Base-by-base conservation (phyloP, 176 grass and related monocot species). In the Zizania latifolia region DNA sequence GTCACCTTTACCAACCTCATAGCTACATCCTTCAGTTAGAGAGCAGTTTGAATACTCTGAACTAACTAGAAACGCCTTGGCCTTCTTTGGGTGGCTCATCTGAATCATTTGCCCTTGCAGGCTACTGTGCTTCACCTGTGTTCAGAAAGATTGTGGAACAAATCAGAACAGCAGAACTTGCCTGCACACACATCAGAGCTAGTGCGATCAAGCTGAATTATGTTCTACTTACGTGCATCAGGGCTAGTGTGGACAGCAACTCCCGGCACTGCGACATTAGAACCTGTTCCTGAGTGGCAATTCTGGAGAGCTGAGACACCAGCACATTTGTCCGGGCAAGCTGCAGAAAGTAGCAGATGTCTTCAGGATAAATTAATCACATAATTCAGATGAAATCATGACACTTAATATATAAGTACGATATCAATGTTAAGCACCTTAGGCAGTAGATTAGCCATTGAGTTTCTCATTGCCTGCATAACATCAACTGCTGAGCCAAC, bases 391-490 rank as follows among this genome's bases (percentile, higher is more conserved):
- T n/a, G n/a, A n/a, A n/a, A n/a, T n/a, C n/a, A n/a, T n/a, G n/a
- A n/a, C n/a, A n/a, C n/a, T n/a, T n/a, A n/a, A n/a, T n/a, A n/a
- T n/a, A n/a, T n/a, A n/a, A n/a, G n/a, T n/a, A n/a, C n/a, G n/a
- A n/a, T n/a, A n/a, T n/a, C n/a, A n/a, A n/a, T n/a, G n/a, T n/a
- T n/a, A n/a, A n/a, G 10, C 26, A 96, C 92, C 92, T 91, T 92
- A 39, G 67, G 71, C 1, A 96, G 28, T 55, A 77, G 68, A 43
- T 41, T 14, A 2, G 36, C 82, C 48, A 65, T 79, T 39, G 89
- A 89, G 33, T 44, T 89, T 72, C 80, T 71, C 58, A 96, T 78
- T 10, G 79, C 71, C 57, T 96, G 86, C 89, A 96, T 92, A 22
- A 78, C 81, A 60, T 96, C 89, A 19, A 96, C 63, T 15, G 86